Conservation (phyloP, 2,329 filamentous ascomycete genomes). For the Fusarium sp. region DNA sequence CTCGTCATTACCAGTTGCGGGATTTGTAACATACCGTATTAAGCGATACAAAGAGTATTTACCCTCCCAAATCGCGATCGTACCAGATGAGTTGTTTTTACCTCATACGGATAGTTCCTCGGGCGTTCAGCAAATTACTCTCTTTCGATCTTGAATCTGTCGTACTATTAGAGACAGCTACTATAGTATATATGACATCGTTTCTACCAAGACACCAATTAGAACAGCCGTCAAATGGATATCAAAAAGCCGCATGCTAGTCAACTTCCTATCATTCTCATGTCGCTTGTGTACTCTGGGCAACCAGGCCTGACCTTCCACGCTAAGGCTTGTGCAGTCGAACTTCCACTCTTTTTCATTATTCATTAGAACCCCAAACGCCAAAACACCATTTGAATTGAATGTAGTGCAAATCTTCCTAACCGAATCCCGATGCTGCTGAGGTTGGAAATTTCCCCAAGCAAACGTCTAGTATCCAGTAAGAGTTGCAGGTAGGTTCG, state of each 20-base stretch:
- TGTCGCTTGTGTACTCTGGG: slow-evolving; percentile 5
- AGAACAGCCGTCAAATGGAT: slow-evolving; percentile 36
- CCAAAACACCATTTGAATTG: slow-evolving; percentile 36
- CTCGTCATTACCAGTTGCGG: slow-evolving; percentile 29
- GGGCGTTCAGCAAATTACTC: background rate
- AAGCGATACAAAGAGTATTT: background rate
- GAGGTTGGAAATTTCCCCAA: background rate
- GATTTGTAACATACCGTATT: slow-evolving; percentile 29
- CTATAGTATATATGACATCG: slow-evolving; percentile 11
- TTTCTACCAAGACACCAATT: slow-evolving; percentile 25
- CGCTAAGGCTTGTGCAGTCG: background rate
- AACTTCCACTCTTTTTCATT: slow-evolving; percentile 32
- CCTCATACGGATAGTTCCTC: background rate
- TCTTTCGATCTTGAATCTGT: slow-evolving; percentile 9
- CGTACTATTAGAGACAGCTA: slow-evolving; percentile 29
- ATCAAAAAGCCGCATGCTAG: slow-evolving; percentile 30
- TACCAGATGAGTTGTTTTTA: background rate
- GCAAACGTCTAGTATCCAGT: background rate
- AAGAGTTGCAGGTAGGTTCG: slow-evolving; percentile 1
- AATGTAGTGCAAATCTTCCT: slow-evolving; percentile 15
- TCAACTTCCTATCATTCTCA: slow-evolving; percentile 13
- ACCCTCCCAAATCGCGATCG: background rate
- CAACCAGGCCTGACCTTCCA: background rate
- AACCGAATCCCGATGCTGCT: background rate
- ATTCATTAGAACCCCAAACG: slow-evolving; percentile 41